phyloP scores from a whole-genome alignment of 306 rosid genomes.

The apple (Malus domestica) region DNA sequence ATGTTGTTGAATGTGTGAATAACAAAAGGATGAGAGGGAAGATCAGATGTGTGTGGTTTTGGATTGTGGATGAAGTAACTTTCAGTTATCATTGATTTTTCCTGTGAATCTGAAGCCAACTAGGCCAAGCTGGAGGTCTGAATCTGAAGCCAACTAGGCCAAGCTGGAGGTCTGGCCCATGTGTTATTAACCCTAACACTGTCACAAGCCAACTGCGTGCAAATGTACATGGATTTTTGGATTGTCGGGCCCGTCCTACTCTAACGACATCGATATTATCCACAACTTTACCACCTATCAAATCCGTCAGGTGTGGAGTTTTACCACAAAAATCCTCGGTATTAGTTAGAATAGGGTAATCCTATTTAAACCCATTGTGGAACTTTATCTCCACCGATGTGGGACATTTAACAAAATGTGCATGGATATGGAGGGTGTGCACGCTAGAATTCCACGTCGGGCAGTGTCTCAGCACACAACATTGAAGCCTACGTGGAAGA shows the following conservation, averaged over 20 bases:
- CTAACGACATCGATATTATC: too few relatives aligned
- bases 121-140: background rate
- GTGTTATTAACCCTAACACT: background rate
- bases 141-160: background rate
- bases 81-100: slow-evolving; percentile 1
- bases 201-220: background rate
- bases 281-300: too few relatives aligned
- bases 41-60: slow-evolving; percentile 38
- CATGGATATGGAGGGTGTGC: slow-evolving; percentile 19
- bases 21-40: background rate
- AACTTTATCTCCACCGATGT: too few relatives aligned
- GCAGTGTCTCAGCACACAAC: slow-evolving; percentile 20
- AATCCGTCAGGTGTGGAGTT: too few relatives aligned
- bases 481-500: slow-evolving; percentile 26
- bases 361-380: too few relatives aligned
- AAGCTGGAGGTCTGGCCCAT: background rate
- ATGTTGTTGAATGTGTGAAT: slow-evolving; percentile 5
- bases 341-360: too few relatives aligned
- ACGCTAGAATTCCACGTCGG: slow-evolving; percentile 27
- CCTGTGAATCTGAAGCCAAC: background rate
- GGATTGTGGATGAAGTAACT: background rate
- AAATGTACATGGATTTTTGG: background rate
- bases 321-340: too few relatives aligned
- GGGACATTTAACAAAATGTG: background rate
- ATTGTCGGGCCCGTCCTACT: too few relatives aligned